Base-by-base conservation (phyloP, 2,329 filamentous ascomycete species). In the Lachnellula hyalina region DNA sequence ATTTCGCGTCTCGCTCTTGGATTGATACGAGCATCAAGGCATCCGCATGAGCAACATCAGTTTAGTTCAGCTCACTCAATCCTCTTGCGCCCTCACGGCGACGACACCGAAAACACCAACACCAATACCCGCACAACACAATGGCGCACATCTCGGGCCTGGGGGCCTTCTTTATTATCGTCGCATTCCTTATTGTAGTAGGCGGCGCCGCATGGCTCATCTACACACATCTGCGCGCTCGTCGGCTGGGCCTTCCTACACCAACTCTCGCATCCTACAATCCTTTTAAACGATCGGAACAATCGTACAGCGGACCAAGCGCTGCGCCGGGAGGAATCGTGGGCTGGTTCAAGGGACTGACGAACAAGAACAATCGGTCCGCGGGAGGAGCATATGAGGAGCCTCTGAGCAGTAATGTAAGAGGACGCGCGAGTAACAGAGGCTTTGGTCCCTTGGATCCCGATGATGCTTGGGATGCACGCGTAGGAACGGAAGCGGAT, bases 401-500 rank as follows among this genome's bases (percentile, higher is more conserved):
- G 64, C 73, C 79, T 5, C 70, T 71, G 44, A 73, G 70, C 56
- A 71, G 70, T 49, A 65, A 66, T 54, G 69, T 66, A 14, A 59
- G 66, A 40, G 71, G 70, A 52, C 60, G 70, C 35, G 73, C 74
- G 46, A 73, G 75, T 53, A 76, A 77, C 52, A 72, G 81, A 52
- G 83, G 83, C 21, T 85, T 87, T 69, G 83, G 85, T 1, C 77
- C 84, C 4, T 78, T 90, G 46, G 90, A 94, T 66, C 88, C 88
- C 1, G 90, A 95, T 68, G 89, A 92, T 67, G 89, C 89, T 2
- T 96, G 90, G 90, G 89, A 94, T 73, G 74, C 88, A 60, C 78
- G 88, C 56, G 89, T 95, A 4, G 88, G 87, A 55, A 78, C 84
- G 63, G 89, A 92, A 70, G 82, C 85, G 17, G 84, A 87, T 66